Evolutionary conservation across 768 basidiomycete species (phyloP).

Genomic region (Lentinula lateritia): DNA sequence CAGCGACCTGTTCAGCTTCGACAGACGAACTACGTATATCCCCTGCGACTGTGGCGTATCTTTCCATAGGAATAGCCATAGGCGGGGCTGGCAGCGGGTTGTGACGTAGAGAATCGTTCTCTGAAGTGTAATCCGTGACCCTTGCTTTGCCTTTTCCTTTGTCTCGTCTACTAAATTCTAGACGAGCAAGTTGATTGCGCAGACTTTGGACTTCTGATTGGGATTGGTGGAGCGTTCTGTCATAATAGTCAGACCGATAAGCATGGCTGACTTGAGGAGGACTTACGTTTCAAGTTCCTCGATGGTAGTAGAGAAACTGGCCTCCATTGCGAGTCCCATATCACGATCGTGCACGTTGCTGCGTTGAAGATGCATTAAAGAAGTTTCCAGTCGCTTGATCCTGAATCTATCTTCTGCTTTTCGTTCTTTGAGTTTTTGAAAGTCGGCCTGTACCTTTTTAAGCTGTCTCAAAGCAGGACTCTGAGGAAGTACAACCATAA

Average conservation of each 20-base stretch:
- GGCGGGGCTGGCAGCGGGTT: constrained; percentile 6
- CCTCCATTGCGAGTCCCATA: background rate
- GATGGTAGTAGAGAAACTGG: background rate
- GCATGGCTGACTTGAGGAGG: background rate
- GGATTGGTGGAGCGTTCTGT: background rate
- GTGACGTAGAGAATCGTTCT: background rate
- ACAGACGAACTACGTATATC: background rate
- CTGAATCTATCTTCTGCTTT: constrained; percentile 1
- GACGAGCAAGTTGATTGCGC: background rate
- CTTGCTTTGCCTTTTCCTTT: constrained; percentile 2
- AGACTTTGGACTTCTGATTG: constrained; percentile 1
- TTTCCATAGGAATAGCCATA: background rate
- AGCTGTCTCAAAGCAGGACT: background rate
- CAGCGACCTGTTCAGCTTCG: constrained; percentile 1
- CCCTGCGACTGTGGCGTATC: constrained; percentile 3
- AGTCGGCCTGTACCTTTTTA: background rate
- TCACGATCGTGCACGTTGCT: background rate
- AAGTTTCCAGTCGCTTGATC: background rate
- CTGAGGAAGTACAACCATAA: background rate
- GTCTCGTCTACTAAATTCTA: constrained; percentile 3
- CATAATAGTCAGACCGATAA: background rate
- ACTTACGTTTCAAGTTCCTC: background rate
- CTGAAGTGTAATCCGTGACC: background rate
- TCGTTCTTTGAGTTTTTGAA: background rate
- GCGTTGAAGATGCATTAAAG: background rate